A percentile compares a stretch with the other conserved stretches of the same genome.
Conservation (phyloP, 441 rosid species). For the Viola pubescens region DNA sequence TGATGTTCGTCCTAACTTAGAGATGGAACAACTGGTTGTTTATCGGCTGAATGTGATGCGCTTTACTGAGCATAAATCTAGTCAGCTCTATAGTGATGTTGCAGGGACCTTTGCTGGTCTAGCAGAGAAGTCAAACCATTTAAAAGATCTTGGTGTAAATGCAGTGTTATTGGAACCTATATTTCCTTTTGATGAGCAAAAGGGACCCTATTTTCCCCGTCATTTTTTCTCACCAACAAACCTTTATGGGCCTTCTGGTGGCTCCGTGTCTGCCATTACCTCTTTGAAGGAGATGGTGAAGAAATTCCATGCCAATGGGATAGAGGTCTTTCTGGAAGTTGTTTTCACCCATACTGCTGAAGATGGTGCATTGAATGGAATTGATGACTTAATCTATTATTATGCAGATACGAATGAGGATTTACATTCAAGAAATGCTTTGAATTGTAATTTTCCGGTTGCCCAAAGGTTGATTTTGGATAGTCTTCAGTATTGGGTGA, state of each 20-base stretch:
- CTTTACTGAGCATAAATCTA: conserved; percentile 67
- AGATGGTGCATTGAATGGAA: conserved; percentile 55
- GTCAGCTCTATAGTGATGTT: conserved; percentile 41
- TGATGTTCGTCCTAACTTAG: conserved; percentile 52
- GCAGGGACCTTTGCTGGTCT: conserved; percentile 86
- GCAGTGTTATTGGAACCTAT: conserved; percentile 81
- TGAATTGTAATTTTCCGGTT: conserved; percentile 69
- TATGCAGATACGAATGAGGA: conserved; percentile 25
- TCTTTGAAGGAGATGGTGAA: conserved; percentile 87
- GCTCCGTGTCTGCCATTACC: conserved; percentile 40
- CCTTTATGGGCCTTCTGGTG: conserved; percentile 48
- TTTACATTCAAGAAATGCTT: conserved; percentile 33
- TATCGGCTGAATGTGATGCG: conserved; percentile 66
- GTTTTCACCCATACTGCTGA: conserved; percentile 66
- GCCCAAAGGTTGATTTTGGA: conserved; percentile 66
- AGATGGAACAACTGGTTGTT: conserved; percentile 56
- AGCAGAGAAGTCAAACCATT: conserved; percentile 54
- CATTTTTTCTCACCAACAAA: conserved; percentile 69
- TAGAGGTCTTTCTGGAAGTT: conserved; percentile 81
- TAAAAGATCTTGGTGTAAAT: conserved; percentile 66
- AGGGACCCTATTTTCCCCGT: conserved; percentile 67
- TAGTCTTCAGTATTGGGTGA: conserved; percentile 77
- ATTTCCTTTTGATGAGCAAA: conserved; percentile 51
- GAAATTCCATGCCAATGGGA: conserved; percentile 61
- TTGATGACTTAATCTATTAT: conserved; percentile 62